These are phyloP conservation scores for Fusarium sp. DNA, from an alignment of 2,329 filamentous ascomycete genomes.

Conservation along the genomic window DNA sequence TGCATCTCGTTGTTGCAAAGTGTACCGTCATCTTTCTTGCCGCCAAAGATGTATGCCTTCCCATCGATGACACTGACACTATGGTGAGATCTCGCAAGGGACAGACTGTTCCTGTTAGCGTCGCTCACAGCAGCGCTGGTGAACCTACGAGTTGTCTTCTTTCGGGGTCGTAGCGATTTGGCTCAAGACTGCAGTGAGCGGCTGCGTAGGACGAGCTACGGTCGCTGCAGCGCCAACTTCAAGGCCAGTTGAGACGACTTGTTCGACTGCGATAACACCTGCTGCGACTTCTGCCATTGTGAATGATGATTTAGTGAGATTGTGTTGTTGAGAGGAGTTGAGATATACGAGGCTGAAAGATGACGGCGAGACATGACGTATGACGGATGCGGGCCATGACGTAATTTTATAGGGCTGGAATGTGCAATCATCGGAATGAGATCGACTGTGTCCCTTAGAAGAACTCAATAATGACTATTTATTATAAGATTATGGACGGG, in stretches of 20 bases:
- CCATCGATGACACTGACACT: conserved; percentile 22
- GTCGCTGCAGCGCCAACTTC: conserved; percentile 30
- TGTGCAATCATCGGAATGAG: neutral
- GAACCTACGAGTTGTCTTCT: conserved; percentile 11
- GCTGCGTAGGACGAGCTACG: conserved; percentile 29
- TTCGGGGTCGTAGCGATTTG: conserved; percentile 27
- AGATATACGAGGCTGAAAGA: neutral
- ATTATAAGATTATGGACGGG: no score
- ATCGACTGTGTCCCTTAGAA: neutral
- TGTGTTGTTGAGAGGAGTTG: neutral
- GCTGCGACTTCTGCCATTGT: conserved; percentile 36
- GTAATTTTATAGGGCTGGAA: neutral
- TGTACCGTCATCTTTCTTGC: conserved; percentile 16
- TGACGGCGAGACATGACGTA: conserved; percentile 14
- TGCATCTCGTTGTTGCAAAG: conserved; percentile 30
- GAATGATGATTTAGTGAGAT: neutral
- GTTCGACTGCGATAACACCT: conserved; percentile 28
- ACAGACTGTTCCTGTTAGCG: neutral
- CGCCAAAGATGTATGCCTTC: conserved; percentile 34
- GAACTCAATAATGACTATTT: no score
- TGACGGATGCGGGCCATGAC: conserved; percentile 13
- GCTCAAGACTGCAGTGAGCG: conserved; percentile 30
- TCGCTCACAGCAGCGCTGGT: fast-evolving
- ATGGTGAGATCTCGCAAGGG: conserved; percentile 28
- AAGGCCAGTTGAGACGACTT: conserved; percentile 31